Base-by-base conservation (phyloP, 345 rosid species). In the Euphorbia pulcherrima region DNA sequence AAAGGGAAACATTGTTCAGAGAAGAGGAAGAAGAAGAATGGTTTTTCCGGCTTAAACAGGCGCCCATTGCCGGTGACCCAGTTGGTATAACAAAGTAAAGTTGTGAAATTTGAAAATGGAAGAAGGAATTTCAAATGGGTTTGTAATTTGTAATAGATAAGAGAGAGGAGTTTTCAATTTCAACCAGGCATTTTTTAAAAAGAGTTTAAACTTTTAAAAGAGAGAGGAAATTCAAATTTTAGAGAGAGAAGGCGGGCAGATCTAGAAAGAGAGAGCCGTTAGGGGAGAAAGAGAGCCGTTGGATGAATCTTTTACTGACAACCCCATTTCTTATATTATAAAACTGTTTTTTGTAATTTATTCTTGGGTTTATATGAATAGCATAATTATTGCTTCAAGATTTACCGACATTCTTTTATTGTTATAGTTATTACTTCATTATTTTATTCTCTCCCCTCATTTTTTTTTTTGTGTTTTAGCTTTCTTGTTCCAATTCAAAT, bases 1-100 rank as follows among this genome's bases (percentile, higher is more conserved):
- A 18, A 9, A 35, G 23, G 4, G 83, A 70, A 7, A 57, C 62
- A 1, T 63, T 17, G 28, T 71, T 64, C 47, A 65, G 39, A 51
- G 50, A 51, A 23, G 78, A 52, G 40, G 79, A 39, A 74, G 50
- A 44, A 16, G 81, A 60, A 2, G 88, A 54, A 54, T 72, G 58
- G 17, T 68, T 72, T 8, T 74, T 79, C 53, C 81, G 86, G 76
- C 92, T 90, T 27, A 87, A 71, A 80, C 92, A 90, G 74, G 77
- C 73, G 48, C 96, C 96, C 96, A 87, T 89, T 20, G 23, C 17
- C 7, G 66, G 35, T 66, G 29, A 65, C 10, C 27, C 60, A 53
- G 63, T 28, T 41, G 47, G 0, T 16, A 64, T 24, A n/a, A 37
- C 27, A 24, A n/a, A 37, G 33, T 17, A 64, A 26, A 23, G 23